Evolutionary conservation across 1,284 basidiomycete genomes (phyloP).

Genomic region (Melampsora americana): DNA sequence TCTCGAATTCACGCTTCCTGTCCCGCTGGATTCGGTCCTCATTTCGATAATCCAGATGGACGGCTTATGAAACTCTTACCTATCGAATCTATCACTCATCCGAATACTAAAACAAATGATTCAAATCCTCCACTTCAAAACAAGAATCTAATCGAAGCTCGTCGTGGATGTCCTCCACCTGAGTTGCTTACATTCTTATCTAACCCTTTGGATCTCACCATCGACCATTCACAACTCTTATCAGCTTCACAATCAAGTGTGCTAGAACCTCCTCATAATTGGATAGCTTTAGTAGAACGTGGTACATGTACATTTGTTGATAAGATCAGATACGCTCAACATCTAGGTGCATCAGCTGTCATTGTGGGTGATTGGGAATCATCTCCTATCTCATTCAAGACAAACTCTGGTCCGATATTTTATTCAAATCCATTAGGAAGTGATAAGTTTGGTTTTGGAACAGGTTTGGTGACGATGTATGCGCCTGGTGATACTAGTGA

Average conservation of each 20-base stretch:
- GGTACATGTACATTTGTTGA: conserved; percentile 81
- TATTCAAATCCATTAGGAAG: not conserved
- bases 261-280: conserved; percentile 59
- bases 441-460: conserved; percentile 65
- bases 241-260: not conserved
- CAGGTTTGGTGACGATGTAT: conserved; percentile 83
- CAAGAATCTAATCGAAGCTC: not conserved
- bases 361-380: conserved; percentile 71
- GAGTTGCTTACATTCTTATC: not conserved
- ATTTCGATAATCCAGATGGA: conserved; percentile 23
- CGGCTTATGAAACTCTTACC: conserved; percentile 10
- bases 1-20: conserved; percentile 26
- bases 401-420: not conserved
- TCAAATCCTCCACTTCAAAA: too few relatives aligned
- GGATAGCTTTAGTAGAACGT: conserved; percentile 81
- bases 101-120: not conserved
- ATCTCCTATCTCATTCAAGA: not conserved
- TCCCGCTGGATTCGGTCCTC: conserved; percentile 24
- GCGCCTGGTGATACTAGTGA: conserved; percentile 63
- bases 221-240: not conserved
- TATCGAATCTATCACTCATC: conserved; percentile 12
- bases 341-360: conserved; percentile 75
- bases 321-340: conserved; percentile 77
- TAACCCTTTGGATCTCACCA: not conserved
- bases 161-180: conserved; percentile 14